Conservation (phyloP, 768 basidiomycete genomes). For the Pleurotus tuber-regium region DNA sequence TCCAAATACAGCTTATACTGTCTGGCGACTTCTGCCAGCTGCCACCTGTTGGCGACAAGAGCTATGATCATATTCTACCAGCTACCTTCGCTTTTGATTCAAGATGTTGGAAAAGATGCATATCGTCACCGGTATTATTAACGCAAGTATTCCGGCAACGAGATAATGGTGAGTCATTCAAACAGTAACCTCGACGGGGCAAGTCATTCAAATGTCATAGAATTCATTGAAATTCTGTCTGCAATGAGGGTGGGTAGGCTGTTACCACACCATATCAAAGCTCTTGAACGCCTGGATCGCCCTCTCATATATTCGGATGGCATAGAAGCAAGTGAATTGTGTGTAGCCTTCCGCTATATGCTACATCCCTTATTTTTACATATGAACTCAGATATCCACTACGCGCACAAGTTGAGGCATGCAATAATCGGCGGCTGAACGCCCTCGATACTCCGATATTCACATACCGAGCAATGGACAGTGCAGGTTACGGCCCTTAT, state of each 20-base stretch:
- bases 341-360: conserved; percentile 20
- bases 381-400: conserved; percentile 56
- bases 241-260: conserved; percentile 78
- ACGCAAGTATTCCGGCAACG: conserved; percentile 86
- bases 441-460: conserved; percentile 35
- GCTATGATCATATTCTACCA: conserved; percentile 44
- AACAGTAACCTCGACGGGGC: no score
- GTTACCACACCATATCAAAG: conserved; percentile 34
- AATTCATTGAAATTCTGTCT: conserved; percentile 85
- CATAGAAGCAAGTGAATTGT: conserved; percentile 83
- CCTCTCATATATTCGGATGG: conserved; percentile 62
- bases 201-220: no score
- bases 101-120: conserved; percentile 63
- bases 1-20: conserved; percentile 58
- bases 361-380: not conserved
- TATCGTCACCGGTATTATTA: conserved; percentile 51
- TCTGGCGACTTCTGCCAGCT: conserved; percentile 93
- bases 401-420: conserved; percentile 66
- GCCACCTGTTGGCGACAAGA: conserved; percentile 67
- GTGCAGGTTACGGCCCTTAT: conserved; percentile 41
- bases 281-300: conserved; percentile 58
- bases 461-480: conserved; percentile 45
- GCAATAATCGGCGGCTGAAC: conserved; percentile 57
- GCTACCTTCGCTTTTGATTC: conserved; percentile 81
- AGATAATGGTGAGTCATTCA: no score